Base-by-base conservation (phyloP, 1,139 yeast genomes). In the Debaryomyces robertsiae region DNA sequence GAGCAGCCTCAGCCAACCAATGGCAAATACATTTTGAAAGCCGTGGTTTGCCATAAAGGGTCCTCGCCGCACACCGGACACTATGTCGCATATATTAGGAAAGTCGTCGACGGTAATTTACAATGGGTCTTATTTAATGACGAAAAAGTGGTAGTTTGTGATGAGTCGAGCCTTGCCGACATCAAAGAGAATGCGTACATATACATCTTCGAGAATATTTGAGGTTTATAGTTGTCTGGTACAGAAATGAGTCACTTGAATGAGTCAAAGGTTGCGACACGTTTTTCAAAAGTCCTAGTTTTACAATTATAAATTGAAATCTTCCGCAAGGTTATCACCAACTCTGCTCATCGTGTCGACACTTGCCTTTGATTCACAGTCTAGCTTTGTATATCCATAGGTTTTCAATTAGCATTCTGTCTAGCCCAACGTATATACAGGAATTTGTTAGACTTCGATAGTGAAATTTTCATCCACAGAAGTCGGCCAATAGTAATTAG, bases 1-100 rank as follows among this genome's bases (percentile, higher is more conserved):
- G 45, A 50, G 17, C 16, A 43, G 4, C 23, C 44, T 1, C 32
- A 42, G 2, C 16, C 40, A 9, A 30, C 35, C 1, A 33, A 39
- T 4, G 57, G 58, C 1, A 45, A 48, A n/a, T 93, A 86, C 57
- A 53, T 57, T 11, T 64, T 93, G 33, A 75, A 79, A 41, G 87
- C 89, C 0, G 87, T 89, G 7, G 76, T 93, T 16, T 91, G 98
- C 57, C 99, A 93, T 61, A 93, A 93, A 60, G 99, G 99, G 9
- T 75, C 84, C 1, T 88, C 96, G 14, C 88, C 93, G 1, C 97
- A 93, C 47, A 89, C 97, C 0, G 98, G 98, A 0, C 99, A 93
- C 61, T 93, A 93, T 59, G 98, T 94, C 30, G 91, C 85, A 0
- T 93, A 86, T 54, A 72, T 90, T 34, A 78, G 78, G 48, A 51